Evolutionary conservation across 140 eudicot species (phyloP).

Genomic region (Flaveria floridana): DNA sequence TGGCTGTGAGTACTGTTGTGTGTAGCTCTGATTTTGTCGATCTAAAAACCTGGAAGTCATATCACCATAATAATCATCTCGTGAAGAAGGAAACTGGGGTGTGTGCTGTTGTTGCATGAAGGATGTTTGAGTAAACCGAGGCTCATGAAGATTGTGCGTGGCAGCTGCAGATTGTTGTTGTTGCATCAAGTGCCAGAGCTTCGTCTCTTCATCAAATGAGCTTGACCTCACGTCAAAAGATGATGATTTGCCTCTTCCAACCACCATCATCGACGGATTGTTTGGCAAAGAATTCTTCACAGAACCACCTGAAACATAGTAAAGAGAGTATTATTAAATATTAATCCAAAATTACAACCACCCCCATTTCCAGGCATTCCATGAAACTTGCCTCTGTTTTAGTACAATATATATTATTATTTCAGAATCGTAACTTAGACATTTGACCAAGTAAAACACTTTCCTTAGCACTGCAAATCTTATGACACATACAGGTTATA

Average conservation of each 20-base stretch:
- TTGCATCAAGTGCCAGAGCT: conserved; percentile 52
- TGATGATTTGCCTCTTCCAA: conserved; percentile 31
- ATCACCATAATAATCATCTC: conserved; percentile 46
- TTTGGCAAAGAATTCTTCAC: conserved; percentile 36
- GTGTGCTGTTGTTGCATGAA: conserved; percentile 44
- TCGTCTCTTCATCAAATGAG: conserved; percentile 44
- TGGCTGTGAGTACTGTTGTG: conserved; percentile 50
- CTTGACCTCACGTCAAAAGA: conserved; percentile 36
- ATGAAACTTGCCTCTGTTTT: neutral
- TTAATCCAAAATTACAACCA: neutral
- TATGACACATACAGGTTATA: neutral
- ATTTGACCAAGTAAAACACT: no score
- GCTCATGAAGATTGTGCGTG: conserved; percentile 32
- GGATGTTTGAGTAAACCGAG: conserved; percentile 40
- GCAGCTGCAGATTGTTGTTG: conserved; percentile 45
- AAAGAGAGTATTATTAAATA: conserved; percentile 11
- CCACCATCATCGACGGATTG: conserved; percentile 28
- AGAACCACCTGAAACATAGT: conserved; percentile 45
- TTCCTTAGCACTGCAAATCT: no score
- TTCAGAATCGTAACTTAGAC: no score
- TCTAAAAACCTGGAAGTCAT: conserved; percentile 41
- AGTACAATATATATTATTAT: no score
- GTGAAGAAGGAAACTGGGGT: conserved; percentile 34
- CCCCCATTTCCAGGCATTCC: neutral
- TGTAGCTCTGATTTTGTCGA: conserved; percentile 32